Conservation (phyloP, 306 rosid species). For the Sphenostylis stenocarpa region DNA sequence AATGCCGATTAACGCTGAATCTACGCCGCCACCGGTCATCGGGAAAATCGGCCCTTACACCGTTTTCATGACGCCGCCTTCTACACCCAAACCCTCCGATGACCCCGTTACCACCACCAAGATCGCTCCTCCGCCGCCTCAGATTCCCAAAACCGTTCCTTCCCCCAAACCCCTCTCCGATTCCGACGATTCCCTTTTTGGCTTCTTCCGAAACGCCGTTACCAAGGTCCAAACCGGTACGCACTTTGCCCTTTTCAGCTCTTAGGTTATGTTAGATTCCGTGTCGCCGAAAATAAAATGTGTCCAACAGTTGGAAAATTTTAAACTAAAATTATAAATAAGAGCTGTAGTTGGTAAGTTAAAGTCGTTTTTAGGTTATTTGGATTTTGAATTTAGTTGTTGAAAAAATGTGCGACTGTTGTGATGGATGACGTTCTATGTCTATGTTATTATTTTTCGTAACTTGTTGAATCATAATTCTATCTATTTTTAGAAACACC, state of each 20-base stretch:
- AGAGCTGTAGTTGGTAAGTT: neutral
- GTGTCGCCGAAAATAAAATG: neutral
- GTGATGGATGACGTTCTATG: neutral
- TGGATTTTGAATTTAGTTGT: conserved; percentile 12
- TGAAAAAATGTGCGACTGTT: neutral
- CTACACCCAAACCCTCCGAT: conserved; percentile 66
- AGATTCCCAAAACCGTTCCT: conserved; percentile 48
- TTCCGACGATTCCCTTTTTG: conserved; percentile 50
- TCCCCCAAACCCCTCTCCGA: conserved; percentile 33
- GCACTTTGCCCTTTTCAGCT: conserved; percentile 7
- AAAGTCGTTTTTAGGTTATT: conserved; percentile 4
- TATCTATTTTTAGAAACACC: neutral
- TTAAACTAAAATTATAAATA: neutral
- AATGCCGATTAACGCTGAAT: conserved; percentile 75
- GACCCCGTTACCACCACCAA: conserved; percentile 53
- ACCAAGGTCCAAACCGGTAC: conserved; percentile 78
- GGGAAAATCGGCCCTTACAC: conserved; percentile 99
- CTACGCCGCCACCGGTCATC: conserved; percentile 85
- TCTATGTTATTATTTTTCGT: neutral
- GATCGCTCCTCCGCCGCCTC: conserved; percentile 86
- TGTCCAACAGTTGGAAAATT: neutral
- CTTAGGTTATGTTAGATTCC: neutral
- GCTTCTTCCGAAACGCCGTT: conserved; percentile 75
- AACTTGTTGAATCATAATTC: neutral
- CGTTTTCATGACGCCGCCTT: conserved; percentile 94